phyloP scores from a whole-genome alignment of 768 basidiomycete genomes.

The Dentipellis fragilis region DNA sequence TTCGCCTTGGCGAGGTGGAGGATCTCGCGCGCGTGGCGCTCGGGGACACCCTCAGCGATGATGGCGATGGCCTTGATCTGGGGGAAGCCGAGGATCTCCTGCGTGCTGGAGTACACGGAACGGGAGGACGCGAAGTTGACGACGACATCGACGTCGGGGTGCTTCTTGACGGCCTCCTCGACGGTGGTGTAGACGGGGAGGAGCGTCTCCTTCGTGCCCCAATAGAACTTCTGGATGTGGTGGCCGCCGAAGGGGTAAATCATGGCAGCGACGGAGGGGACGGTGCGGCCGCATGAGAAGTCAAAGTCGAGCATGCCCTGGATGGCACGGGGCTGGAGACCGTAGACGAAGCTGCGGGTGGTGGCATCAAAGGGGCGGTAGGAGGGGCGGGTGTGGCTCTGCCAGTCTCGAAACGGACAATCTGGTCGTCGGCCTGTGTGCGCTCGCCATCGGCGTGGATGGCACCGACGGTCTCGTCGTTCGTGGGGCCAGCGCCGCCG shows the following conservation, averaged over 20 bases:
- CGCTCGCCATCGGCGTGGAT: constrained; percentile 75
- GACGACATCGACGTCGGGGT: constrained; percentile 92
- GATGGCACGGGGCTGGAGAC: constrained; percentile 97
- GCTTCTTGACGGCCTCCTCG: constrained; percentile 86
- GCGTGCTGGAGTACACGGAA: constrained; percentile 88
- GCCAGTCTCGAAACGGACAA: constrained; percentile 72
- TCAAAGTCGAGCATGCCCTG: constrained; percentile 99
- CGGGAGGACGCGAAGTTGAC: constrained; percentile 97
- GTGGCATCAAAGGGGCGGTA: constrained; percentile 88
- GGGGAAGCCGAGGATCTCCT: constrained; percentile 75
- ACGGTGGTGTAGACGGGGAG: constrained; percentile 94
- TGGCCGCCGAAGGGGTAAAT: constrained; percentile 99
- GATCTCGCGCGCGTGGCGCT: constrained; percentile 94
- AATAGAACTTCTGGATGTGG: constrained; percentile 99
- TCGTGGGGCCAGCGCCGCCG: constrained; percentile 22
- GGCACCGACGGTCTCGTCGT: constrained; percentile 41
- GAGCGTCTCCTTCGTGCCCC: constrained; percentile 98
- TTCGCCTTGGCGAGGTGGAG: constrained; percentile 80
- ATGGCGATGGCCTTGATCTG: constrained; percentile 73
- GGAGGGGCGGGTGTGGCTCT: constrained; percentile 46
- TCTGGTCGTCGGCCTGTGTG: constrained; percentile 78
- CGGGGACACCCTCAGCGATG: constrained; percentile 98
- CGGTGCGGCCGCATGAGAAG: constrained; percentile 88
- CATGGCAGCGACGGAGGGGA: constrained; percentile 96
- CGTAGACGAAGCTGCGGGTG: constrained; percentile 97